Base-by-base conservation (phyloP, 176 grass and related monocot genomes). In the Microstegium vimineum region DNA sequence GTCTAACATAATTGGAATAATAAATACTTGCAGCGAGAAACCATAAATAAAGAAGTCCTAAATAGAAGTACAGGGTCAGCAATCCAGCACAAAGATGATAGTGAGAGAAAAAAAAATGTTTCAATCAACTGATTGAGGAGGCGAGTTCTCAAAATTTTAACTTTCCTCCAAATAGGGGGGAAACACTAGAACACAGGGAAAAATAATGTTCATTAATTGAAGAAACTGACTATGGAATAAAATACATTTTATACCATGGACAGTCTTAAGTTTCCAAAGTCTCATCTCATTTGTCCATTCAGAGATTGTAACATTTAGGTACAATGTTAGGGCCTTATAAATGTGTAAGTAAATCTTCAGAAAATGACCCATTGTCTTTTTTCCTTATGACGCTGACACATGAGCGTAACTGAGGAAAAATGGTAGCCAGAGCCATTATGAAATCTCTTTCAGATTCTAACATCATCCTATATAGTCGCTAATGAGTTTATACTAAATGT, bases 161-260 rank as follows among this genome's bases (percentile, higher is more conserved):
- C 9, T 54, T 66, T 49, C 45, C 45, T 51, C 16, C 28, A 49
- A 33, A 74, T 34, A 13, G 18, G 17, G 18, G 17, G 42, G 1
- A 27, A 9, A 43, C 20, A 22, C 51, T 7, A 54, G 52, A 57
- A 25, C n/a, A 46, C 69, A 47, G 26, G 33, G 16, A 30, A 72
- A 46, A 73, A 33, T n/a, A 22, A 4, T 34, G 20, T 42, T 10
- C 62, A 65, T 20, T 77, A 18, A 54, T 62, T 31, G 0, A 62
- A 28, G n/a, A 82, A 69, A 13, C 68, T 82, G 30, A 25, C 25
- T 82, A n/a, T 62, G 68, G 35, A 70, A 69, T 18, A 69, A 5
- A 62, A 76, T 32, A 69, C 28, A 69, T 59, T 52, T 35, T n/a
- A n/a, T 62, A 42, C 0, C 15, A 70, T 71, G 36, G 40, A 69